Evolutionary conservation across 805 yeast genomes (phyloP), one percentile per base, ranked within the genome.

Genomic region (Starmera caribaea): DNA sequence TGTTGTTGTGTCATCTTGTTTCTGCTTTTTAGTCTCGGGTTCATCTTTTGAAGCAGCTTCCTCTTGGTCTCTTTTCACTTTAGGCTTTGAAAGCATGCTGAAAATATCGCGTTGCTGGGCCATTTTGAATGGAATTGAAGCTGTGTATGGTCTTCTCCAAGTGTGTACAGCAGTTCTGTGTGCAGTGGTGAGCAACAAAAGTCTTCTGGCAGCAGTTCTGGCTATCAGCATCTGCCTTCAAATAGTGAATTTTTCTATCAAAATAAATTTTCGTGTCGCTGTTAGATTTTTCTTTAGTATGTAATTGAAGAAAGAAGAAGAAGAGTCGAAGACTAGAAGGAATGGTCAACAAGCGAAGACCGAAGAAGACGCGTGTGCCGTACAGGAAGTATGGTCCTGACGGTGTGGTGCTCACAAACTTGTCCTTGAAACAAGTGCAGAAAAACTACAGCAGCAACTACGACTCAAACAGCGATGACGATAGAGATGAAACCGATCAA

Each of bases 341-440:
- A 29, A 88, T 88, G 80, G 96, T 88, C 29, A 88, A 88, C 62
- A 88, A 87, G 60, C 64, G 89, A 53, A 73, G 97, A 57, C 88
- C 96, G 10, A 82, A 81, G 68, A 82, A 88, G 68, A 67, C 73
- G 36, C 78, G 80, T 45, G 87, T 88, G 41, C 88, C 89, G 6
- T 88, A 84, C 62, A 71, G 78, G 59, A 73, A 80, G 58, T 86
- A 85, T 57, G 87, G 74, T 8, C 76, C 72, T 9, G 68, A 66
- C 8, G 53, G 46, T 8, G 53, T 21, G 26, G 26, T 21, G 2
- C 26, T 21, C 6, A 21, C 26, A 5, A 21, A 21, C 8, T 5
- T 21, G 26, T 21, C 26, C 8, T 7, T 21, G 26, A 21, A 21
- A 21, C 26, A 21, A 21, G 26, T 21, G 6, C 26, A 21, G 26